Conservation (phyloP, 116 monocot genomes). For the Iris pallida region DNA sequence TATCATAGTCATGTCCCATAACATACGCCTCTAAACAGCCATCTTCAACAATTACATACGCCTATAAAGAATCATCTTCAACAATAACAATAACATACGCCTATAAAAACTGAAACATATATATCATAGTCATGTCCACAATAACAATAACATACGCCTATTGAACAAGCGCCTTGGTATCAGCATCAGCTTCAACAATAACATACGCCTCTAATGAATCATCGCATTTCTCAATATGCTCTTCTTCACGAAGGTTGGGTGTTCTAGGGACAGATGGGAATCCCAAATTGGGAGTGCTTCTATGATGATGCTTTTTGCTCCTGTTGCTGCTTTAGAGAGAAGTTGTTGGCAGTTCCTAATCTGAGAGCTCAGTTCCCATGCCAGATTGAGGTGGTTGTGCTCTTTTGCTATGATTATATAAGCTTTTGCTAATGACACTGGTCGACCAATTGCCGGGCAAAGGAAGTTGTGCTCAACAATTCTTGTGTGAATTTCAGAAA, state of each 20-base stretch:
- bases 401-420: slow-evolving; percentile 73
- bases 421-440: slow-evolving; percentile 75
- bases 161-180: slow-evolving; percentile 4
- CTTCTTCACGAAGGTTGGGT: background rate
- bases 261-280: slow-evolving; percentile 4
- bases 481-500: slow-evolving; percentile 37
- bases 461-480: slow-evolving; percentile 50
- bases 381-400: slow-evolving; percentile 49
- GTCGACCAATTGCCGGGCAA: slow-evolving; percentile 55
- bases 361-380: slow-evolving; percentile 61
- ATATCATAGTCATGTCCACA: no score
- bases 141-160: no score
- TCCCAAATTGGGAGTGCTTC: slow-evolving; percentile 38
- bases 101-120: no score
- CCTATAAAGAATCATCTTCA: no score
- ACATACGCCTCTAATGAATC: slow-evolving; percentile 8
- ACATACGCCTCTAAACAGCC: no score
- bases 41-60: no score
- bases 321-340: slow-evolving; percentile 60
- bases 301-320: slow-evolving; percentile 35
- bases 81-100: no score
- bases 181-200: slow-evolving; percentile 7
- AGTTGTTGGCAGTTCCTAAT: slow-evolving; percentile 55
- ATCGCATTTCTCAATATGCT: slow-evolving; percentile 2
- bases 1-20: no score